These are phyloP conservation scores for Hygrocybe punicea DNA, from an alignment of 768 basidiomycete genomes.

Conservation along the genomic window DNA sequence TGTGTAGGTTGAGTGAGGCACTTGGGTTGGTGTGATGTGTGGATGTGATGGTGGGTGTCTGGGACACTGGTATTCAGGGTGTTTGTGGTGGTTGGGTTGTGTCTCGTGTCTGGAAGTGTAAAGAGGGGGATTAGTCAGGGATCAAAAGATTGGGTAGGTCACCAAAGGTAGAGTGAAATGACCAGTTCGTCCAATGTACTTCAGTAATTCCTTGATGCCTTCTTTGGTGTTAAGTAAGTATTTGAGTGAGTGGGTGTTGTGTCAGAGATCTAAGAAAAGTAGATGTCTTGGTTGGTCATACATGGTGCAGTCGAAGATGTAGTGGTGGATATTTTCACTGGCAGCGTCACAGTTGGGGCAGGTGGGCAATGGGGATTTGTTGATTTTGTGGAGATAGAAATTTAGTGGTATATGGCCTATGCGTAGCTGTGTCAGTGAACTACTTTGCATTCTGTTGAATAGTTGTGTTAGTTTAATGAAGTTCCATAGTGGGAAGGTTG, in stretches of 20 bases:
- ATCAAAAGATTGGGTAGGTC: no score
- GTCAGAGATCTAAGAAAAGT: background rate
- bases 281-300: conserved; percentile 11
- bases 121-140: no score
- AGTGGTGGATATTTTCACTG: conserved; percentile 31
- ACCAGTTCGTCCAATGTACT: background rate
- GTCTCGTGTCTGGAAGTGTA: no score
- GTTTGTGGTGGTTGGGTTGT: no score
- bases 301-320: conserved; percentile 24
- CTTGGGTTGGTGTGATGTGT: no score
- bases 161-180: background rate
- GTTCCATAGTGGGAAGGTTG: background rate
- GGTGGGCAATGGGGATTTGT: conserved; percentile 17
- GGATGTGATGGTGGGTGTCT: no score
- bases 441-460: conserved; percentile 2
- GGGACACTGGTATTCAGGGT: no score
- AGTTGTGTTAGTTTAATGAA: conserved; percentile 5
- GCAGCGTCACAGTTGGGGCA: conserved; percentile 25
- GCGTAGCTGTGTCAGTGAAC: conserved; percentile 29
- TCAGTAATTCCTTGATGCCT: background rate
- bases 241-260: background rate
- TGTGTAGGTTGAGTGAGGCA: no score
- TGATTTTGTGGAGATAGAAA: conserved; percentile 30
- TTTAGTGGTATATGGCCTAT: conserved; percentile 31
- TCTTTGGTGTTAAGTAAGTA: background rate